Percentiles rank a stretch among this genome's conserved stretches.
phyloP scores from a whole-genome alignment of 2,329 filamentous ascomycete species.

The Biscogniauxia sp. region DNA sequence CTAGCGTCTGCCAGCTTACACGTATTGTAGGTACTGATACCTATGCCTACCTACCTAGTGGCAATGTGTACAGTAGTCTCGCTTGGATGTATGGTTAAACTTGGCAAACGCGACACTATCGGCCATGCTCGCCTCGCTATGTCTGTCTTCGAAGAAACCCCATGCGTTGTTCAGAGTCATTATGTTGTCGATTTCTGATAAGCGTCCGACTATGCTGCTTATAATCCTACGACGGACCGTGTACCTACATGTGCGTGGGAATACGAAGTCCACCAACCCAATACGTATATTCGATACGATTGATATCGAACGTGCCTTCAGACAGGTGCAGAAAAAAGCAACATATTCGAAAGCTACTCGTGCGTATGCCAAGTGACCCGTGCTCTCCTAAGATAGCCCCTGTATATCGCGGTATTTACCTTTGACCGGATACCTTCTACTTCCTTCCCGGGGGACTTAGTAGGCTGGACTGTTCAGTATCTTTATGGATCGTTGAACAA shows the following conservation, averaged over 20 bases:
- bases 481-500: constrained; percentile 7
- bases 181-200: background rate
- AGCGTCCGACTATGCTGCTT: background rate
- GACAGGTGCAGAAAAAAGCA: constrained; percentile 7
- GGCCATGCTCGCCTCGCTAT: no score
- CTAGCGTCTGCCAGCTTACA: no score
- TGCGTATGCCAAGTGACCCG: background rate
- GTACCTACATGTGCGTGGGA: background rate
- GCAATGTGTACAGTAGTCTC: no score
- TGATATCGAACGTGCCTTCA: constrained; percentile 5
- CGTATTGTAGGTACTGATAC: no score
- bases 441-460: constrained; percentile 10
- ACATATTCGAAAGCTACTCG: constrained; percentile 10
- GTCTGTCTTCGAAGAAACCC: background rate
- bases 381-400: background rate
- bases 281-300: constrained; percentile 2
- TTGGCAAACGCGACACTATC: no score
- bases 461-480: constrained; percentile 6
- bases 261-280: background rate
- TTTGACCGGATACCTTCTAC: constrained; percentile 6
- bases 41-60: no score
- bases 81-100: no score
- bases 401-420: background rate
- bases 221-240: background rate
- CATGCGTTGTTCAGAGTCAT: background rate